A percentile compares a stretch with the other conserved stretches of the same genome.
Conservation (phyloP, 2,329 filamentous ascomycete genomes). For the Graphilbum fragrans region DNA sequence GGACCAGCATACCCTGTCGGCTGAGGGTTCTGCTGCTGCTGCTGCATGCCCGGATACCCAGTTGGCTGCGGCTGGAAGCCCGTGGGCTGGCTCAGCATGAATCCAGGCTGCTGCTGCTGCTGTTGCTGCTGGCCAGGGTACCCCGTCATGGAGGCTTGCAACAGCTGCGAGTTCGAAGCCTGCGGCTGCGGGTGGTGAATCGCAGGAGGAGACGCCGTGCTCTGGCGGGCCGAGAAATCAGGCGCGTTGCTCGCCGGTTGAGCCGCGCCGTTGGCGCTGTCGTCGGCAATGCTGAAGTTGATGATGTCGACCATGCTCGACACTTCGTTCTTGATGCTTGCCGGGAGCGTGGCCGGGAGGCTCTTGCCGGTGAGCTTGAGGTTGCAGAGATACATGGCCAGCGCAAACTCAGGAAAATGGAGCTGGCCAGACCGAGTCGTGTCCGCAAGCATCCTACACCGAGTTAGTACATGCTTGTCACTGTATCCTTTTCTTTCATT, state of each 20-base stretch:
- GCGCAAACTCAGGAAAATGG: slow-evolving; percentile 92
- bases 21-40: slow-evolving; percentile 46
- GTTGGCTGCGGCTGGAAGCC: slow-evolving; percentile 57
- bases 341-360: slow-evolving; percentile 63
- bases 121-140: slow-evolving; percentile 42
- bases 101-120: slow-evolving; percentile 37
- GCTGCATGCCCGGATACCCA: slow-evolving; percentile 49
- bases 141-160: slow-evolving; percentile 57
- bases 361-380: slow-evolving; percentile 78
- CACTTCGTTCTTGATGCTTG: slow-evolving; percentile 87
- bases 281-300: slow-evolving; percentile 81
- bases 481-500: background rate
- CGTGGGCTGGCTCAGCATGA: slow-evolving; percentile 38
- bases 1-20: slow-evolving; percentile 72
- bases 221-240: slow-evolving; percentile 47
- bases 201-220: slow-evolving; percentile 34
- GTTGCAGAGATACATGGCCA: slow-evolving; percentile 98
- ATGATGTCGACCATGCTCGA: slow-evolving; percentile 99
- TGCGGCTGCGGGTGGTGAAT: slow-evolving; percentile 65
- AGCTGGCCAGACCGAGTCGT: slow-evolving; percentile 94
- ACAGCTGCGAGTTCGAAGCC: slow-evolving; percentile 54
- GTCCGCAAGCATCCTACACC: slow-evolving; percentile 70
- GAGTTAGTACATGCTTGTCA: slow-evolving; percentile 1
- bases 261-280: slow-evolving; percentile 27
- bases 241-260: slow-evolving; percentile 50